Base-by-base conservation (phyloP, 208 protist species). In the Wallacemonas rigidus region DNA sequence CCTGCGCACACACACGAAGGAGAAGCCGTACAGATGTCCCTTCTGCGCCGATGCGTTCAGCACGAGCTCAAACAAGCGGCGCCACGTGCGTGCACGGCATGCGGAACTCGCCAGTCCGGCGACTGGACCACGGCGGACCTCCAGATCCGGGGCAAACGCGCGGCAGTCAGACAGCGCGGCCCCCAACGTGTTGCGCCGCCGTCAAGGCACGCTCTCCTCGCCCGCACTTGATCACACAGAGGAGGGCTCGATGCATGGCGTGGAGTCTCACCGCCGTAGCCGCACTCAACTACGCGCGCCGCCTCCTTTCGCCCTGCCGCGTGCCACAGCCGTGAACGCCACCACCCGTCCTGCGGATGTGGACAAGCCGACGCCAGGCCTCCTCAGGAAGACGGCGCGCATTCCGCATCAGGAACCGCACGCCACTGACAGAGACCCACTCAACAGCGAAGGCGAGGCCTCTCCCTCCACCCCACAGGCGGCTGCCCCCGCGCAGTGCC, bases 41-140 rank as follows among this genome's bases (percentile, higher is more conserved):
- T 84, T 83, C 72, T 96, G 91, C 63, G 50, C 45, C 36, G 74
- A 72, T 38, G 55, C 71, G 41, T 96, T 96, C 69, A 89, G 85
- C 4, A 94, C 88, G 11, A 90, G 74, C 41, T 67, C 60, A 4
- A 94, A 94, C 71, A 9, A 78, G 58, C 58, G 75, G 50, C 82
- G 88, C 2, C 91, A 94, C 76, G 71, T 90, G 54, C 47, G 67
- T 3, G 14, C 57, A 5, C 9, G 79, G 2, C 90, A 95, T 69
- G 55, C 72, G 8, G 51, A 71, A 14, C 50, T 84, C 53, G n/a
- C 72, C 3, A 78, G 64, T 2, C 73, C 74, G 55, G 47, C 12
- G 81, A 77, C 69, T 72, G 65, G 35, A 54, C 36, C 40, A n/a
- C 43, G 14, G 0, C 26, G 26, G 26, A 26, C 26, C 26, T 26